Percentiles rank a stretch among this genome's conserved stretches.
Conservation (phyloP, 768 basidiomycete species). For the Lepiota subincarnata region DNA sequence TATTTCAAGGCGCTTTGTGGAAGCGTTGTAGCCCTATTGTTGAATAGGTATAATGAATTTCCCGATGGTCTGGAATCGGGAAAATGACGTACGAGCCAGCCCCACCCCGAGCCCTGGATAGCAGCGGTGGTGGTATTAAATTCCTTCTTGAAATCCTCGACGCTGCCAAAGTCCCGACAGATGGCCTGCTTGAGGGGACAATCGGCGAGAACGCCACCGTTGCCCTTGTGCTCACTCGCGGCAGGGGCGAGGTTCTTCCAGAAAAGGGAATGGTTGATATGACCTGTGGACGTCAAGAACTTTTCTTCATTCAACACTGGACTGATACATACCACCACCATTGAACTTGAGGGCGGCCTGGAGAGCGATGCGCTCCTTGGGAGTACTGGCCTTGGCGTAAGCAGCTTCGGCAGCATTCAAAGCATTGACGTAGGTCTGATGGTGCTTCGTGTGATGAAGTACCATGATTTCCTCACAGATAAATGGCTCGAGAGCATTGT, state of each 20-base stretch:
- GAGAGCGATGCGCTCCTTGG: constrained; percentile 75
- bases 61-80: not conserved
- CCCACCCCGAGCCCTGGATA: constrained; percentile 98
- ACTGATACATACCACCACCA: constrained; percentile 66
- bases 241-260: constrained; percentile 95
- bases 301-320: not conserved
- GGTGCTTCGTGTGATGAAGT: constrained; percentile 89
- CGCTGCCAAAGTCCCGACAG: constrained; percentile 77
- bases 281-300: constrained; percentile 41
- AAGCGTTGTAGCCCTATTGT: constrained; percentile 62
- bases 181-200: constrained; percentile 76
- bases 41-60: not conserved
- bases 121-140: constrained; percentile 87
- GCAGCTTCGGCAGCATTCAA: constrained; percentile 89
- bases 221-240: constrained; percentile 23
- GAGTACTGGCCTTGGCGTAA: constrained; percentile 61
- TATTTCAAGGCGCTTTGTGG: constrained; percentile 75
- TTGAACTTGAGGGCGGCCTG: constrained; percentile 96
- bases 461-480: constrained; percentile 93
- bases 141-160: constrained; percentile 81
- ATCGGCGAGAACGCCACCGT: constrained; percentile 60
- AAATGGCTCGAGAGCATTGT: constrained; percentile 86
- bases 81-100: constrained; percentile 72
- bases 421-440: constrained; percentile 91
- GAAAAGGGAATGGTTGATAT: constrained; percentile 95